Conservation (phyloP, 78 protist genomes). For the Bigelowiella natans region DNA sequence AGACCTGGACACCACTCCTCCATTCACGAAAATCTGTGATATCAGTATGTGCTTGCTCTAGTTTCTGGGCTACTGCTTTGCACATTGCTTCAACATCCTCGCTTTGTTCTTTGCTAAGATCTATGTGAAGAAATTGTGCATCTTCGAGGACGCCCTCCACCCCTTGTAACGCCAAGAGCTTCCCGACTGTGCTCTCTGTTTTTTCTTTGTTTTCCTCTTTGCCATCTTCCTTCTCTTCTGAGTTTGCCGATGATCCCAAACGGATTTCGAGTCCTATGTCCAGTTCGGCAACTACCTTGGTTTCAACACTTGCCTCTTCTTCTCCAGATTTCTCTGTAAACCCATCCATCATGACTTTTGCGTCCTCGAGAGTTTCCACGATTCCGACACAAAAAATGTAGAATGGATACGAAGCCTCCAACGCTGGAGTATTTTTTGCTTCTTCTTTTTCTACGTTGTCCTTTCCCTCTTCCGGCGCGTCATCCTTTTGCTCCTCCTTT, state of each 20-base stretch:
- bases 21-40: background rate
- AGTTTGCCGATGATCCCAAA: background rate
- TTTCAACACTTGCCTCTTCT: too few relatives aligned
- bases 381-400: background rate
- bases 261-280: background rate
- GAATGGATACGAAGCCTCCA: background rate
- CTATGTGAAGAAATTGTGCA: background rate
- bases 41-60: background rate
- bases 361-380: background rate
- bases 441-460: too few relatives aligned
- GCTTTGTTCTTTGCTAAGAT: background rate
- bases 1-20: background rate
- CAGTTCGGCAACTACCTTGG: background rate
- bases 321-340: background rate
- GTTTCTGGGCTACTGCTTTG: background rate
- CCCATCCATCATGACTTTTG: background rate
- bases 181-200: background rate
- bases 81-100: background rate
- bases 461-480: background rate
- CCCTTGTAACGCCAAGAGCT: background rate
- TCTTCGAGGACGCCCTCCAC: background rate
- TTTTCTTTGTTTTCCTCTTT: background rate
- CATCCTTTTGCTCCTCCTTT: background rate
- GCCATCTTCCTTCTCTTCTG: background rate
- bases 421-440: background rate